Conservation (phyloP, 371 early-diverging fungal genomes). For the Zychaea mexicana region DNA sequence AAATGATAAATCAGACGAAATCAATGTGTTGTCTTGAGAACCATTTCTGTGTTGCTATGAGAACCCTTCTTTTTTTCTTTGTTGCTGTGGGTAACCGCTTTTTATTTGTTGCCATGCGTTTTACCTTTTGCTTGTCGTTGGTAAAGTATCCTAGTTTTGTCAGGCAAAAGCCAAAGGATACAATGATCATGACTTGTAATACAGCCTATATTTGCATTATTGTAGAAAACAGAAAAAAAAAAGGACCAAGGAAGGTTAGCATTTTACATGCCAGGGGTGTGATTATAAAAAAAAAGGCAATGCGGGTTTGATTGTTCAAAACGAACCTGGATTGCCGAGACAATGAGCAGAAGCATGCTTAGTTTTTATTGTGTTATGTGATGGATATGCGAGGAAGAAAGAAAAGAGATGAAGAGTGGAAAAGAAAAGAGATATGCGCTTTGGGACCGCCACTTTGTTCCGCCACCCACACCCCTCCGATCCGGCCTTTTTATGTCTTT, state of each 20-base stretch:
- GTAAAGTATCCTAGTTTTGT: conserved; percentile 50
- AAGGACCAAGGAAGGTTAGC: neutral
- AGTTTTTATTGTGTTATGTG: neutral
- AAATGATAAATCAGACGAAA: neutral
- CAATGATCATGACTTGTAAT: conserved; percentile 61
- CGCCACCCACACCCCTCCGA: too few species aligned
- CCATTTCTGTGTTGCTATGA: too few species aligned
- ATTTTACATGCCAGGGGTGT: neutral
- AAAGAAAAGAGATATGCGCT: neutral
- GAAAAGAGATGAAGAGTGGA: conserved; percentile 3
- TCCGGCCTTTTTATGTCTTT: conserved; percentile 5
- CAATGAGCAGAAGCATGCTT: conserved; percentile 16
- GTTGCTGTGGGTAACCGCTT: too few species aligned
- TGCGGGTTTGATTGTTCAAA: too few species aligned
- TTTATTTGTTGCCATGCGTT: too few species aligned
- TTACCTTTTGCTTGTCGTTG: conserved; percentile 58
- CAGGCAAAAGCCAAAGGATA: conserved; percentile 51
- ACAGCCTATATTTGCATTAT: conserved; percentile 43
- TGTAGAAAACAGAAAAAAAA: neutral
- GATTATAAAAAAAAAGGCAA: too few species aligned
- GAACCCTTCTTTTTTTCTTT: too few species aligned
- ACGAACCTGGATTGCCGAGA: conserved; percentile 21
- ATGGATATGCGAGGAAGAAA: neutral
- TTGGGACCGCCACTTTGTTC: too few species aligned
- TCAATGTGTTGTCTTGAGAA: too few species aligned